Conservation (phyloP, 106 monocot genomes). For the Dioscorea zingiberensis region DNA sequence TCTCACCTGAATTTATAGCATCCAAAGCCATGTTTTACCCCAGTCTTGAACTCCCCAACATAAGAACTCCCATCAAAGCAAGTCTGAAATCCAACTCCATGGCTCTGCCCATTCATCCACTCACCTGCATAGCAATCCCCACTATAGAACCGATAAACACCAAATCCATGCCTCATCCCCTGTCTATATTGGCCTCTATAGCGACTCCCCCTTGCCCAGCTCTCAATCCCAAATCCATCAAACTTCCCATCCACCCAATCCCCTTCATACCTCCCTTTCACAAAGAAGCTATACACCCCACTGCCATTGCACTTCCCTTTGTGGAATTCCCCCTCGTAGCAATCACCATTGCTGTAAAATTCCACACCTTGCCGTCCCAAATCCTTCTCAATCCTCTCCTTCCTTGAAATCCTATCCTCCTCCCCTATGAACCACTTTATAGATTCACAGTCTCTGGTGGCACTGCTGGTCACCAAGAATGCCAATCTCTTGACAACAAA, state of each 20-base stretch:
- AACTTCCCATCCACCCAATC: not conserved
- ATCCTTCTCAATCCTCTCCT: not conserved
- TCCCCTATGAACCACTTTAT: not conserved
- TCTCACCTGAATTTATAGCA: constrained; percentile 1
- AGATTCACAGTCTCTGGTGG: not conserved
- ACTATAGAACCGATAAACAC: not conserved
- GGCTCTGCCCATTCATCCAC: constrained; percentile 27
- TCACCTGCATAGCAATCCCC: constrained; percentile 20
- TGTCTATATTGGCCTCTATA: not conserved
- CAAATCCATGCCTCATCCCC: constrained; percentile 1
- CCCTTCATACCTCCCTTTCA: not conserved
- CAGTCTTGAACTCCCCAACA: constrained; percentile 18
- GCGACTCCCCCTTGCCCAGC: not conserved
- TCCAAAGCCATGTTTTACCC: not conserved
- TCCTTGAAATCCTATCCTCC: not conserved
- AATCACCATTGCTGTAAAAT: not conserved
- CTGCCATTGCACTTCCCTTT: not conserved
- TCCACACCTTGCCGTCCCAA: not conserved
- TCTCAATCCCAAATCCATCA: not conserved
- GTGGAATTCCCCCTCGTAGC: not conserved
- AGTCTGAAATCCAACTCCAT: constrained; percentile 19
- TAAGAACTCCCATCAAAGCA: constrained; percentile 28
- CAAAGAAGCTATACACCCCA: not conserved
- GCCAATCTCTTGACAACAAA: not conserved
- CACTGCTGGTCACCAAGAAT: not conserved